A percentile compares a stretch with the other conserved stretches of the same genome.
Evolutionary conservation across 345 rosid species (phyloP).

Genomic region (Camelina sativa): DNA sequence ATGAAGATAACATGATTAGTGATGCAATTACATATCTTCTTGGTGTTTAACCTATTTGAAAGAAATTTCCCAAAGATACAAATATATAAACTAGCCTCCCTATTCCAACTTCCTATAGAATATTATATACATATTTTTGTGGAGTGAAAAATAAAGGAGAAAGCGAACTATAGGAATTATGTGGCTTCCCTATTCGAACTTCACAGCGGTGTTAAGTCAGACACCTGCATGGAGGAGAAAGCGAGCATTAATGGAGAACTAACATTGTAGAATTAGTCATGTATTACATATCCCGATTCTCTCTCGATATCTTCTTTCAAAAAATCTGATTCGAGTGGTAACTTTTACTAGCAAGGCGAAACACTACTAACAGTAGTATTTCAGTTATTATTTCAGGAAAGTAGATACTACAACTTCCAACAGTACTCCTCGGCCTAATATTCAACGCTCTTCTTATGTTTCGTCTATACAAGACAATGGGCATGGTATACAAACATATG

Average conservation of each 20-base stretch:
- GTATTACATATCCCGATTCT: neutral
- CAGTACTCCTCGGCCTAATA: neutral
- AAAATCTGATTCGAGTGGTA: neutral
- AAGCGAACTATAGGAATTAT: too few relatives aligned
- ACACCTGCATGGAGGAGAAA: neutral
- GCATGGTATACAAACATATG: neutral
- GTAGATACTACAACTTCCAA: neutral
- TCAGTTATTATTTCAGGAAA: neutral
- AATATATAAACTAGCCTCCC: too few relatives aligned
- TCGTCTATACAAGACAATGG: neutral
- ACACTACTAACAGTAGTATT: neutral
- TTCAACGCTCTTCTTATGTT: neutral
- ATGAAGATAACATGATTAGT: too few relatives aligned
- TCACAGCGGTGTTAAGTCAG: neutral
- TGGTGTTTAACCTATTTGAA: too few relatives aligned
- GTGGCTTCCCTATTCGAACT: too few relatives aligned
- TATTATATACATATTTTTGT: too few relatives aligned
- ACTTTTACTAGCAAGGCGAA: neutral
- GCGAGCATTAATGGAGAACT: neutral
- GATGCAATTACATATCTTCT: too few relatives aligned
- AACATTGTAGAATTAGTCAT: neutral
- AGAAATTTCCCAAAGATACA: too few relatives aligned
- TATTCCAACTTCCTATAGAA: too few relatives aligned
- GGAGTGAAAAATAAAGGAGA: too few relatives aligned
- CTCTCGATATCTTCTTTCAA: neutral